Evolutionary conservation across 768 basidiomycete species (phyloP).

Genomic region (Psilocybe azurescens): DNA sequence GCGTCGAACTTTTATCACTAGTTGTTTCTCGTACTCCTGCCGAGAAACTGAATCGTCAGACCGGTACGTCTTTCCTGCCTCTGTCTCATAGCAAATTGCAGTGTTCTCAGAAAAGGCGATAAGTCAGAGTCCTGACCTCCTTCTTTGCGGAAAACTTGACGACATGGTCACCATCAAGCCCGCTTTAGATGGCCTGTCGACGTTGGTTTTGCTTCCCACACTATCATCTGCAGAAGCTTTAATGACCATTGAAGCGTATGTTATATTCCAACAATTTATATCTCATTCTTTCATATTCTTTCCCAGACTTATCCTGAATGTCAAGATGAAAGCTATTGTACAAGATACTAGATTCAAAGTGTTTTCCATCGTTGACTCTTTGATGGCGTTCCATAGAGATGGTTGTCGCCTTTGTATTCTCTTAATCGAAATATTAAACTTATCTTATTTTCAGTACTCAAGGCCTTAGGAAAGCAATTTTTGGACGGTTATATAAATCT

Average conservation of each 20-base stretch:
- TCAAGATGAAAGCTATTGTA: conserved; percentile 81
- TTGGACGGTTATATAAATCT: conserved; percentile 74
- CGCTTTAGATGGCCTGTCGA: conserved; percentile 75
- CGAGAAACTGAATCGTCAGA: conserved; percentile 75
- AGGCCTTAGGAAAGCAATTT: conserved; percentile 74
- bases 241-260: conserved; percentile 65
- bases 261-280: background rate
- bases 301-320: conserved; percentile 71
- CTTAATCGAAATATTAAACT: background rate
- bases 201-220: conserved; percentile 64
- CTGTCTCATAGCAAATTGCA: background rate
- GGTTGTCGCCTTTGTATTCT: conserved; percentile 42
- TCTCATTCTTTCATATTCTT: conserved; percentile 3
- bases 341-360: conserved; percentile 85
- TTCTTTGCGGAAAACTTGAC: conserved; percentile 89
- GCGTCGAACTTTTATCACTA: conserved; percentile 81
- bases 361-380: conserved; percentile 78
- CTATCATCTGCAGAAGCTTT: conserved; percentile 71
- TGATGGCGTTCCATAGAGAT: conserved; percentile 74
- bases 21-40: conserved; percentile 67
- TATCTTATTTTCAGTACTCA: conserved; percentile 55
- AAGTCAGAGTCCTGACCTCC: conserved; percentile 80
- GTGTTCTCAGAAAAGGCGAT: conserved; percentile 7
- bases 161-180: conserved; percentile 87
- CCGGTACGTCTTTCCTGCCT: conserved; percentile 57